Evolutionary conservation across 2,329 filamentous ascomycete species (phyloP).

Genomic region (Mariannaea sp.): DNA sequence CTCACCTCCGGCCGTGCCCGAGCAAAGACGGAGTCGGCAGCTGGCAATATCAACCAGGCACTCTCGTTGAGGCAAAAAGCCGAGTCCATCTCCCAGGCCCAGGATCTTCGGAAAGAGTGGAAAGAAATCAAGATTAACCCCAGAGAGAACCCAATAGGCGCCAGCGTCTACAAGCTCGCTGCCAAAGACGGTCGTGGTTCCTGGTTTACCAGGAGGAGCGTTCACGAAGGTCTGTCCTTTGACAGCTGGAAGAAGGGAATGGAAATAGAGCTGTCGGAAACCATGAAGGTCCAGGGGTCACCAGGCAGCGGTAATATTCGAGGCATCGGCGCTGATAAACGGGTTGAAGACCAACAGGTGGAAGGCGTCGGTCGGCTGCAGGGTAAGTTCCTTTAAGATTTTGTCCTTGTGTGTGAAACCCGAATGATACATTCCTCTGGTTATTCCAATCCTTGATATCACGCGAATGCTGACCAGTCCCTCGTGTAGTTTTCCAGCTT

Average conservation of each 20-base stretch:
- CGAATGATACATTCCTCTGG: too few species aligned
- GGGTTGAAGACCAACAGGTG: constrained; percentile 66
- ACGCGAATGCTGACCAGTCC: constrained; percentile 18
- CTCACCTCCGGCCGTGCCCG: constrained; percentile 55
- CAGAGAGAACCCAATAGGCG: constrained; percentile 75
- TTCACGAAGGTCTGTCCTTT: constrained; percentile 80
- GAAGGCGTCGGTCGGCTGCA: constrained; percentile 66
- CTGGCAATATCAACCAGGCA: constrained; percentile 58
- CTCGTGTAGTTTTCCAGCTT: constrained; percentile 75
- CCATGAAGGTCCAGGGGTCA: constrained; percentile 69
- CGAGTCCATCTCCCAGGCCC: constrained; percentile 53
- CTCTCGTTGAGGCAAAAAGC: constrained; percentile 46
- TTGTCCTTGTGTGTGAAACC: too few species aligned
- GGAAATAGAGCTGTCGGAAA: constrained; percentile 78
- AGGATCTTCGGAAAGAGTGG: constrained; percentile 78
- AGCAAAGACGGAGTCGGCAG: constrained; percentile 60
- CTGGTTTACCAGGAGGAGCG: constrained; percentile 87
- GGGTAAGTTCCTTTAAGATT: constrained; percentile 55
- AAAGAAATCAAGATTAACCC: constrained; percentile 77
- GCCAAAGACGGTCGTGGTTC: constrained; percentile 81
- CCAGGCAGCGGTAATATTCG: constrained; percentile 77
- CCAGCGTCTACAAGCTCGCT: constrained; percentile 79
- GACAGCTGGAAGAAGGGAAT: constrained; percentile 78
- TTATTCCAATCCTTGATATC: neutral
- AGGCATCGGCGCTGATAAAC: constrained; percentile 81